A percentile compares a stretch with the other conserved stretches of the same genome.
Evolutionary conservation across 1,139 yeast species (phyloP).

Genomic region (Pichia sp.): DNA sequence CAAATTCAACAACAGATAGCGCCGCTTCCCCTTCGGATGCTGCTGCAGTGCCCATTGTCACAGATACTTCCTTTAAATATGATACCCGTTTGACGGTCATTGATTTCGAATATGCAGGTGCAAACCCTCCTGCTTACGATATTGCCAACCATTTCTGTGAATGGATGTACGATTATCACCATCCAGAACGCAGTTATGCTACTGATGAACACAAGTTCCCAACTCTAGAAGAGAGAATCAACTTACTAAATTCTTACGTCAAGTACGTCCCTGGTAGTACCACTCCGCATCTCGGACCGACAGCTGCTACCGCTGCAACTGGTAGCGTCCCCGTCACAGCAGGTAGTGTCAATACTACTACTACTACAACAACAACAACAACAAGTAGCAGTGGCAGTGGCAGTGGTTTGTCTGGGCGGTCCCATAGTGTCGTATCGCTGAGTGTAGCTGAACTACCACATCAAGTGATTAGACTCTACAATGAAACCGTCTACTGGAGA

Average conservation of each 20-base stretch:
- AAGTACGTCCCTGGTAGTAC: conserved; percentile 33
- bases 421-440: conserved; percentile 20
- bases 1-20: neutral
- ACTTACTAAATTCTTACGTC: conserved; percentile 68
- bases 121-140: conserved; percentile 88
- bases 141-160: conserved; percentile 85
- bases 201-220: conserved; percentile 59
- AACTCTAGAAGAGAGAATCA: conserved; percentile 54
- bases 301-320: conserved; percentile 6
- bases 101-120: conserved; percentile 93
- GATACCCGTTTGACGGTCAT: conserved; percentile 84
- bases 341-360: neutral
- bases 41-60: conserved; percentile 21
- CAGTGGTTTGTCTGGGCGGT: conserved; percentile 8
- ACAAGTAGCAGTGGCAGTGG: neutral
- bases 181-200: conserved; percentile 52
- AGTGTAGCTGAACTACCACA: conserved; percentile 22
- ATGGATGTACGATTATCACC: conserved; percentile 95
- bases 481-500: conserved; percentile 73
- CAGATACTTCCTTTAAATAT: conserved; percentile 22
- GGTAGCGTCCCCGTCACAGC: neutral
- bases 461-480: conserved; percentile 46
- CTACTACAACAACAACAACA: neutral
- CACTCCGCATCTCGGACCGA: conserved; percentile 18
- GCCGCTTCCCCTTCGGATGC: conserved; percentile 8